These are phyloP conservation scores for Rhodofomes roseus DNA, from an alignment of 1,284 basidiomycete species.

Conservation along the genomic window DNA sequence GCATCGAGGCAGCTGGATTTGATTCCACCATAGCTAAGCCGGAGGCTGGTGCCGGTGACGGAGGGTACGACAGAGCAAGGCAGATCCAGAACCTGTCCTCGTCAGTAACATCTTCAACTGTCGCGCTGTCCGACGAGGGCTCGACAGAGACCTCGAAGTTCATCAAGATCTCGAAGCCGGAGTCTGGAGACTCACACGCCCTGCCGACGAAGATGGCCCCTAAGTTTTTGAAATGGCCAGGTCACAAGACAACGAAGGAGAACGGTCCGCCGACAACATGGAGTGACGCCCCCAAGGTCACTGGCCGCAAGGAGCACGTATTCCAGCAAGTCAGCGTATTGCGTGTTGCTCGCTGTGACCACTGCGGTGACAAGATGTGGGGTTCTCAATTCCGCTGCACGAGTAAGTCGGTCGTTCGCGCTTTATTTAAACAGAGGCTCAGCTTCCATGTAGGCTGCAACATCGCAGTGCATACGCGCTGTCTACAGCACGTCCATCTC, in stretches of 20 bases:
- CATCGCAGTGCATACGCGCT: constrained; percentile 73
- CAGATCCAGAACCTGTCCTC: constrained; percentile 21
- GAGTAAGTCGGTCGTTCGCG: constrained; percentile 48
- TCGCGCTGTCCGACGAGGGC: constrained; percentile 30
- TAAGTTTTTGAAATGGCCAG: constrained; percentile 70
- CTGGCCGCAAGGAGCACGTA: constrained; percentile 52
- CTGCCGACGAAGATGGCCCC: constrained; percentile 34
- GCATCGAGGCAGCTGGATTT: constrained; percentile 52
- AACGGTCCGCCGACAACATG: constrained; percentile 12
- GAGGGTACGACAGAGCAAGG: constrained; percentile 32
- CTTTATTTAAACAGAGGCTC: too few relatives aligned
- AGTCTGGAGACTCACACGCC: constrained; percentile 31
- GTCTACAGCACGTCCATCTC: constrained; percentile 55
- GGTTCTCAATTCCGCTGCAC: constrained; percentile 90
- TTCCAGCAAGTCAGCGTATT: constrained; percentile 91
- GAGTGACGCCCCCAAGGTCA: constrained; percentile 28
- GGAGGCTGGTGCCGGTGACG: constrained; percentile 25
- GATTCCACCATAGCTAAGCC: constrained; percentile 23
- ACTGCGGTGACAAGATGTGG: constrained; percentile 98
- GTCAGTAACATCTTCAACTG: constrained; percentile 26
- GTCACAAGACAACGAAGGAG: constrained; percentile 29
- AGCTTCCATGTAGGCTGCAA: constrained; percentile 49
- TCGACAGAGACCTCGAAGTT: constrained; percentile 24
- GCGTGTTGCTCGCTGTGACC: constrained; percentile 88
- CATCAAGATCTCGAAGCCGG: constrained; percentile 29